phyloP scores from a whole-genome alignment of 768 basidiomycete species.

The Suillus fuscotomentosus region DNA sequence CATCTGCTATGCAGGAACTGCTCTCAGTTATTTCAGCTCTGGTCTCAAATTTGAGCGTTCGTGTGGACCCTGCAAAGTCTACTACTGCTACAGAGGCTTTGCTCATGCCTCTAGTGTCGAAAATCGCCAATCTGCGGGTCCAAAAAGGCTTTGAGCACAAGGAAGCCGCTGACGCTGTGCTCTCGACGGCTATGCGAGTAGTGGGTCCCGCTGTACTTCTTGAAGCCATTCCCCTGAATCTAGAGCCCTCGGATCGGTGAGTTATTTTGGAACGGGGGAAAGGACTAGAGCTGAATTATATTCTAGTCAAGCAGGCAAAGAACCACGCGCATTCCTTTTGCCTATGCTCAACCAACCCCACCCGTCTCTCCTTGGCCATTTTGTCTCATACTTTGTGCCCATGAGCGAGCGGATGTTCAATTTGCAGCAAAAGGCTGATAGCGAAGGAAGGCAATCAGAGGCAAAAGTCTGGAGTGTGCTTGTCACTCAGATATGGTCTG shows the following conservation, averaged over 20 bases:
- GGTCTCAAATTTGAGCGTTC: slow-evolving; percentile 57
- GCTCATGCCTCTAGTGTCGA: slow-evolving; percentile 64
- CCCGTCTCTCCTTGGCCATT: slow-evolving; percentile 79
- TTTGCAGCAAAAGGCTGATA: slow-evolving; percentile 76
- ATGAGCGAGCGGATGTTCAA: slow-evolving; percentile 93
- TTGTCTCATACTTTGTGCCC: slow-evolving; percentile 88
- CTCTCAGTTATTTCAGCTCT: slow-evolving; percentile 73
- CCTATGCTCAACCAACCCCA: slow-evolving; percentile 83
- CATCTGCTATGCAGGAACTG: slow-evolving; percentile 75
- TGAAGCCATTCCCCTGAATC: slow-evolving; percentile 74
- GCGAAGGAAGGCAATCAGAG: slow-evolving; percentile 72
- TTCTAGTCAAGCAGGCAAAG: slow-evolving; percentile 62
- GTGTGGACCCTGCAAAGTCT: slow-evolving; percentile 36
- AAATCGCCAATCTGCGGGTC: slow-evolving; percentile 70
- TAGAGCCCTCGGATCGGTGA: slow-evolving; percentile 79
- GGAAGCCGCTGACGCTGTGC: slow-evolving; percentile 77
- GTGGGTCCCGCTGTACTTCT: slow-evolving; percentile 84
- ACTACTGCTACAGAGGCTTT: slow-evolving; percentile 68
- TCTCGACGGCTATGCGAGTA: slow-evolving; percentile 80
- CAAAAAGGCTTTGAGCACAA: slow-evolving; percentile 88
- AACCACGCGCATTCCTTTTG: slow-evolving; percentile 89
- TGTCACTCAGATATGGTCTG: slow-evolving; percentile 91
- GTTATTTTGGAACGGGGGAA: slow-evolving; percentile 21
- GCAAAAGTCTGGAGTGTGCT: slow-evolving; percentile 96
- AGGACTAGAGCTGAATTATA: slow-evolving; percentile 7